phyloP scores from a whole-genome alignment of 75 land plant species.

The Cryptomeria japonica region DNA sequence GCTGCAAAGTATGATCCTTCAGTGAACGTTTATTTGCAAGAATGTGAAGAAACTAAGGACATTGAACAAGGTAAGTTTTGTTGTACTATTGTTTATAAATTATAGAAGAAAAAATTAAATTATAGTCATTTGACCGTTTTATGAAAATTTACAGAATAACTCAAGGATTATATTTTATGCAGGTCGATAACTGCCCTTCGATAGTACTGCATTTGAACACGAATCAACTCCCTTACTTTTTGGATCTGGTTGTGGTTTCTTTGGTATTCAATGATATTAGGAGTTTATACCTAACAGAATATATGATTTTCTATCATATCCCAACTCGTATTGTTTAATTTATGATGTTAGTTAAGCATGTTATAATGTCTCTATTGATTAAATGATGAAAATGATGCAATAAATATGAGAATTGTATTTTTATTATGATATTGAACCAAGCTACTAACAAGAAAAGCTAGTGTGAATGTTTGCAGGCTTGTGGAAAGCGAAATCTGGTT shows the following conservation, averaged over 20 bases:
- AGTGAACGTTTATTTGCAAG: constrained; percentile 5
- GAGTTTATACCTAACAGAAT: not conserved
- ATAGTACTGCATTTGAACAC: not conserved
- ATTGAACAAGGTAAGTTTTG: not conserved
- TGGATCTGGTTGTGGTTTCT: not conserved
- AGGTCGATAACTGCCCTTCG: not conserved
- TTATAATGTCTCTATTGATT: no score
- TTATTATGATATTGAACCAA: no score
- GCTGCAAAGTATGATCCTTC: constrained; percentile 28
- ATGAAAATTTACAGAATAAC: not conserved
- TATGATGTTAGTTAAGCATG: no score
- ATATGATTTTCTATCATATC: not conserved
- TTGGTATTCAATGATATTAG: not conserved
- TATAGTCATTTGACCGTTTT: not conserved
- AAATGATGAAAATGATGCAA: no score
- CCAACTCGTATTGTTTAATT: no score
- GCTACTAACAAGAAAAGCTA: no score
- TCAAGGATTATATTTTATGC: not conserved
- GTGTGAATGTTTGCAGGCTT: no score
- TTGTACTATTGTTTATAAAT: no score
- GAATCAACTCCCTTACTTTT: not conserved
- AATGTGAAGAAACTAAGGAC: not conserved
- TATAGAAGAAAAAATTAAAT: not conserved
- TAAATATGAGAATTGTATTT: no score
- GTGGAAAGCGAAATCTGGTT: no score